phyloP scores from a whole-genome alignment of 2,329 filamentous ascomycete genomes.

The Metarhizium anisopliae region DNA sequence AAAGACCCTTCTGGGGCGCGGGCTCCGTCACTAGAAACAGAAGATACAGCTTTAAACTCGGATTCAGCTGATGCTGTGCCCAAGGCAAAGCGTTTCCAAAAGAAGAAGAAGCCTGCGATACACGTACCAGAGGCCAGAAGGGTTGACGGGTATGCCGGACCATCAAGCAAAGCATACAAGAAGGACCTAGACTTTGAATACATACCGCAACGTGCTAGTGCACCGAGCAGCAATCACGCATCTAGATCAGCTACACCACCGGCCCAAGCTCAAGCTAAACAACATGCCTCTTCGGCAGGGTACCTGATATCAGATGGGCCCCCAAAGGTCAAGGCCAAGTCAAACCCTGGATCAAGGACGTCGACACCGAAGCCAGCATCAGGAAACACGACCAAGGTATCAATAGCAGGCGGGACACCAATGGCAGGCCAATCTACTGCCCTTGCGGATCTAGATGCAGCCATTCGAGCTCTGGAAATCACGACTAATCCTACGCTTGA shows the following conservation, averaged over 20 bases:
- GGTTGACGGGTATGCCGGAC: constrained; percentile 51
- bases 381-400: constrained; percentile 52
- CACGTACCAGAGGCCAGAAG: constrained; percentile 56
- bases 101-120: constrained; percentile 52
- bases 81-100: constrained; percentile 35
- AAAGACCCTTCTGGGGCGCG: constrained; percentile 25
- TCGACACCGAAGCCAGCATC: constrained; percentile 45
- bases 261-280: constrained; percentile 32
- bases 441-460: constrained; percentile 63
- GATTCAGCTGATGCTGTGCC: constrained; percentile 34
- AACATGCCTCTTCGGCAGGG: constrained; percentile 55
- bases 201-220: constrained; percentile 43
- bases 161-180: constrained; percentile 68
- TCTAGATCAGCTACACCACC: constrained; percentile 28
- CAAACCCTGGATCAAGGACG: constrained; percentile 40
- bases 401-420: constrained; percentile 65
- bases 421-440: constrained; percentile 76
- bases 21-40: constrained; percentile 5
- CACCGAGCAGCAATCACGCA: constrained; percentile 27
- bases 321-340: constrained; percentile 47
- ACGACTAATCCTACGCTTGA: constrained; percentile 73
- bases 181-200: constrained; percentile 63
- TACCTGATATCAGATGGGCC: constrained; percentile 71
- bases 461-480: constrained; percentile 84
- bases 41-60: constrained; percentile 2